Conservation (phyloP, 441 rosid species). For the Erysimum cheiri region DNA sequence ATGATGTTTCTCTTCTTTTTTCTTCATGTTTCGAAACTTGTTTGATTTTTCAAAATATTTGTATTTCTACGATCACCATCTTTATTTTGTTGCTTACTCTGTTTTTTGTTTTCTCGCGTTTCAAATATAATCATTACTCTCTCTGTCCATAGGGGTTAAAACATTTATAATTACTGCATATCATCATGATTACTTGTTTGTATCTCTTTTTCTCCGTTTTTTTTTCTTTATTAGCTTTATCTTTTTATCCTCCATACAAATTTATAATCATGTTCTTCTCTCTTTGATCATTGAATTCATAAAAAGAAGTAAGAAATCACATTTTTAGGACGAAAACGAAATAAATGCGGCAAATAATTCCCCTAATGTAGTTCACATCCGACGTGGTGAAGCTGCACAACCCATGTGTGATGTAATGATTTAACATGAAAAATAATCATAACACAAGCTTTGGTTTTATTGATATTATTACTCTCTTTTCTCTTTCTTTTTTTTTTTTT, state of each 20-base stretch:
- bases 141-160: slow-evolving; percentile 42
- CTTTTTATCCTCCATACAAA: slow-evolving; percentile 40
- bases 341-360: slow-evolving; percentile 39
- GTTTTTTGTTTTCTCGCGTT: slow-evolving; percentile 29
- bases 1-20: neutral
- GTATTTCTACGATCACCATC: slow-evolving; percentile 25
- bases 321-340: slow-evolving; percentile 42
- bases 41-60: slow-evolving; percentile 8
- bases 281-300: slow-evolving; percentile 41
- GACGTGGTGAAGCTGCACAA: slow-evolving; percentile 50
- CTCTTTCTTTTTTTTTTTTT: neutral
- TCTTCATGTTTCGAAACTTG: neutral
- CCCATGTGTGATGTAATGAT: slow-evolving; percentile 50
- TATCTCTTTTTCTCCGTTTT: slow-evolving; percentile 17
- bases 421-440: slow-evolving; percentile 42
- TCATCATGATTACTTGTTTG: slow-evolving; percentile 46
- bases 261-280: slow-evolving; percentile 45
- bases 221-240: slow-evolving; percentile 32
- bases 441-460: slow-evolving; percentile 35
- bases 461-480: slow-evolving; percentile 32
- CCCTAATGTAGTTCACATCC: slow-evolving; percentile 38
- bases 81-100: slow-evolving; percentile 41
- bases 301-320: slow-evolving; percentile 29
- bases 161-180: slow-evolving; percentile 41
- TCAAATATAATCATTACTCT: slow-evolving; percentile 39